Evolutionary conservation across 2,329 filamentous ascomycete species (phyloP), one percentile per base, ranked within the genome.

Genomic region (Ophiocordyceps robertsii): DNA sequence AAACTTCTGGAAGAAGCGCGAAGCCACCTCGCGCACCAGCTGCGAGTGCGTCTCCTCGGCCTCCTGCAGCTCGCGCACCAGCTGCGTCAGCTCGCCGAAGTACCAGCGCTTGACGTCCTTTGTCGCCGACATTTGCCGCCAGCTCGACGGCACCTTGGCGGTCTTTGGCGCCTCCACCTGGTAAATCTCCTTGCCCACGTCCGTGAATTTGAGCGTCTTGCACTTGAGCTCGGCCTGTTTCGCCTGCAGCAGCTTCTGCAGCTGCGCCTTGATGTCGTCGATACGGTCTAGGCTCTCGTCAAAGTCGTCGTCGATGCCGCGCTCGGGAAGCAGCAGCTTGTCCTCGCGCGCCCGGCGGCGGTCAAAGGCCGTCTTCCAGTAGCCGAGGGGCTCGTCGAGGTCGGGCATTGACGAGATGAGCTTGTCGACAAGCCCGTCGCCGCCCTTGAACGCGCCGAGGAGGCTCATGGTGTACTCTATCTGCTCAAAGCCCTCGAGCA

Each of bases 111-210:
- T 95, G 55, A 93, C 84, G 44, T 82, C 79, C 48, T 83, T 77
- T 0, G 92, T 96, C 1, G 89, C 84, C 5, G 92, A 96, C 88
- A 96, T 95, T 57, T 96, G 90, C 48, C 88, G 81, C 89, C 92
- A 98, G 53, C 69, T 77, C 50, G 83, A 83, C 0, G 92, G 92
- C 3, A 98, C 79, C 61, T 93, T 95, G 55, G 85, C 68, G 1
- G 68, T 66, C 61, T 92, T 94, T 0, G 92, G 90, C 0, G 86
- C 82, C 59, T 98, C 92, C 11, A 98, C 72, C 62, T 98, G 90
- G 63, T 94, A 96, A 41, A 98, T 86, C 56, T 98, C 92, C 59
- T 98, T 98, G 47, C 92, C 92, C 8, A 93, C 83, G 56, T 96
- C 86, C 27, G 79, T 79, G 53, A 80, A 92, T 56, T 80, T 80